phyloP scores from a whole-genome alignment of 768 basidiomycete species.

The Podaxis sp. region DNA sequence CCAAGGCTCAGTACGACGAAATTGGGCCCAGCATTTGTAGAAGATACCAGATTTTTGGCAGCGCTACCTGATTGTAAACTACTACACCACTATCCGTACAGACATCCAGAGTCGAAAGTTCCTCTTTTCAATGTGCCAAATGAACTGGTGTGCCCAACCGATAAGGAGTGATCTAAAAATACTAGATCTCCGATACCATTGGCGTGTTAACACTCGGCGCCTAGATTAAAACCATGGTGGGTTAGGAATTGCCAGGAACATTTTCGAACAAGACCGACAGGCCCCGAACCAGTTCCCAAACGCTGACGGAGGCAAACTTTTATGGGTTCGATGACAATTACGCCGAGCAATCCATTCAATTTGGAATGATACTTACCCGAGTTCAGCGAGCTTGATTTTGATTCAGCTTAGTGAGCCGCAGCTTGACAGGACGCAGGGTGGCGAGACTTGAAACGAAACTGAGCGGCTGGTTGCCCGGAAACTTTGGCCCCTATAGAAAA shows the following conservation, averaged over 20 bases:
- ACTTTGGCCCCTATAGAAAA: no score
- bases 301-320: not conserved
- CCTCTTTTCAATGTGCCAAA: not conserved
- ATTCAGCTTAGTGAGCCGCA: not conserved
- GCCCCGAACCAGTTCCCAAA: not conserved
- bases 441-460: no score
- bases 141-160: not conserved
- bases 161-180: not conserved
- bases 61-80: conserved; percentile 50
- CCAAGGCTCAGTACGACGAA: conserved; percentile 93
- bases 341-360: not conserved
- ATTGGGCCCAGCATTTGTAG: conserved; percentile 90
- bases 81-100: not conserved
- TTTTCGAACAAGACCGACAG: not conserved
- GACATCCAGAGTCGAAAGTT: not conserved
- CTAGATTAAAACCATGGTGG: not conserved
- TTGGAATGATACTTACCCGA: not conserved
- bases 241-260: not conserved
- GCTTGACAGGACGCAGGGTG: not conserved
- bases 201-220: not conserved
- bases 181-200: not conserved
- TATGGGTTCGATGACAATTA: not conserved
- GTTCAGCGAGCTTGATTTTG: not conserved
- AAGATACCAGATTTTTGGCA: conserved; percentile 92
- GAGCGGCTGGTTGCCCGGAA: no score